Conservation (phyloP, 2,329 filamentous ascomycete genomes). For the Chaetomium strumarium region DNA sequence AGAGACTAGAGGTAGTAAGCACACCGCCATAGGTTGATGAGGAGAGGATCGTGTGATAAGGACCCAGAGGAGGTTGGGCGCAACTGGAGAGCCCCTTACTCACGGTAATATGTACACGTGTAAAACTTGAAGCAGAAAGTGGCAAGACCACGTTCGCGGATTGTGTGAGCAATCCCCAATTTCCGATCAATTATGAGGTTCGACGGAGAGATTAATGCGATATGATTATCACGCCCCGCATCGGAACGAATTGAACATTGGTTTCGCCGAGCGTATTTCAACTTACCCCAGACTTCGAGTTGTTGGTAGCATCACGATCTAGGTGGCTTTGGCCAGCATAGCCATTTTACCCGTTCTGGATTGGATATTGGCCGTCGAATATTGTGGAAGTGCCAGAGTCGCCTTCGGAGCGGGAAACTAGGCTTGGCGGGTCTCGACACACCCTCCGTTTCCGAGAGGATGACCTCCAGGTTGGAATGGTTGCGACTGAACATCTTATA, state of each 20-base stretch:
- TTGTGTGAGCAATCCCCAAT: too few relatives aligned
- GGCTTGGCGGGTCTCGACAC: too few relatives aligned
- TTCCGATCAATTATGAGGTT: background rate
- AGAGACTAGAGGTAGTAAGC: background rate
- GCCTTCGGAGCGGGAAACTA: too few relatives aligned
- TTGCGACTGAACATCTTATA: too few relatives aligned
- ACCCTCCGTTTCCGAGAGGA: too few relatives aligned
- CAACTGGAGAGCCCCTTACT: too few relatives aligned
- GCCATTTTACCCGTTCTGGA: conserved; percentile 7
- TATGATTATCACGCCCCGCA: background rate
- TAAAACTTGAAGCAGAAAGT: background rate
- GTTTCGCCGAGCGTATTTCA: background rate
- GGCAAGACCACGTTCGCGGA: conserved; percentile 4
- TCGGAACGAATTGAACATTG: background rate
- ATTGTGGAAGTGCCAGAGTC: background rate
- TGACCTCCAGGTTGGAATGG: too few relatives aligned
- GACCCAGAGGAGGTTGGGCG: background rate
- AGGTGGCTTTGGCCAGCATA: background rate
- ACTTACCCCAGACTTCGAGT: background rate
- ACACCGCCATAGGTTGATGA: conserved; percentile 13
- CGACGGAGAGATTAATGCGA: background rate
- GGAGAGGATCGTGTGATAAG: background rate
- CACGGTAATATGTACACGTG: too few relatives aligned
- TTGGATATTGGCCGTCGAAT: background rate
- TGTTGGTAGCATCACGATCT: background rate